Conservation (phyloP, 371 early-diverging fungal genomes). For the Mortierella sp. region DNA sequence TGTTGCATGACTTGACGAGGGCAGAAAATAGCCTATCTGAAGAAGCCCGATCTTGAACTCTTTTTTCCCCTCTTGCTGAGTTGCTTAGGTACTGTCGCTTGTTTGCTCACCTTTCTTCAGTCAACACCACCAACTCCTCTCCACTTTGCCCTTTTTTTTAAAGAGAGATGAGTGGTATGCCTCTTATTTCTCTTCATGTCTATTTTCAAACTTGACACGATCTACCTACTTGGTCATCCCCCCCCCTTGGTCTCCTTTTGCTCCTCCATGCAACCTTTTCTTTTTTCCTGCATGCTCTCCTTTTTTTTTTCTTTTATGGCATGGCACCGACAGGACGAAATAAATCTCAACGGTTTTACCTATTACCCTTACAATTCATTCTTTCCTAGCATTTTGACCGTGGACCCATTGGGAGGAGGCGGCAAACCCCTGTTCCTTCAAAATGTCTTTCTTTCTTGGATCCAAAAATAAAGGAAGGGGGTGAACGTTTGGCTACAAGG, state of each 20-base stretch:
- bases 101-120: not conserved
- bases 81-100: not conserved
- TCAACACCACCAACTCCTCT: not conserved
- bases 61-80: not conserved
- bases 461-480: not conserved
- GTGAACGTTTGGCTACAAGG: too few species aligned
- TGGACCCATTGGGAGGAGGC: not conserved
- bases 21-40: slow-evolving; percentile 4
- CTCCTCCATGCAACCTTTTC: not conserved
- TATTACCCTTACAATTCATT: too few species aligned
- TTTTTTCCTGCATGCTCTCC: not conserved
- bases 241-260: not conserved
- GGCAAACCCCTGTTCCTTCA: slow-evolving; percentile 3
- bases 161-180: too few species aligned
- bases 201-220: too few species aligned
- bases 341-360: slow-evolving; percentile 8
- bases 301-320: slow-evolving; percentile 3
- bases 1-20: not conserved
- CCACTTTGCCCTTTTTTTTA: too few species aligned
- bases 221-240: not conserved
- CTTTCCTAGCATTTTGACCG: not conserved
- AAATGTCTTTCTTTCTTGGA: slow-evolving; percentile 2
- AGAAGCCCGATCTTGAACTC: slow-evolving; percentile 5
- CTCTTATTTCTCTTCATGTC: too few species aligned
- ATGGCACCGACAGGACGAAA: not conserved